phyloP scores from a whole-genome alignment of 495 filamentous ascomycete genomes.

The Corynascus novoguineensis region DNA sequence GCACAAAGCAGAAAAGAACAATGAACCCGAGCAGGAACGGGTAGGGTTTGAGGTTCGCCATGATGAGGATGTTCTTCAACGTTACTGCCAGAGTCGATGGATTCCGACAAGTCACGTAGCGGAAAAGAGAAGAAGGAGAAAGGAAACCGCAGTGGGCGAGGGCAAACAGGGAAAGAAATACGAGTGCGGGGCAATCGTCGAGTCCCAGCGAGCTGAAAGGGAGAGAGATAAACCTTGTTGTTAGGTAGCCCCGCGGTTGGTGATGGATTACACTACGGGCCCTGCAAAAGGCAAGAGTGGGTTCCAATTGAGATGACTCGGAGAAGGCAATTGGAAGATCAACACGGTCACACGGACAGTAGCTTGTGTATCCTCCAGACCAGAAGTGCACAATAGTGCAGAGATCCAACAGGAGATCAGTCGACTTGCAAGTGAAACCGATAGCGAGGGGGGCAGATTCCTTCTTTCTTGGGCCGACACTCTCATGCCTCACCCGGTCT shows the following conservation, averaged over 20 bases:
- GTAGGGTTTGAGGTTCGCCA: conserved; percentile 39
- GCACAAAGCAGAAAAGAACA: conserved; percentile 54
- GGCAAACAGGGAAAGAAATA: background rate
- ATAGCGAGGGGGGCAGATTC: background rate
- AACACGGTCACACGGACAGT: background rate
- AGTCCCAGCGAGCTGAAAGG: too few relatives aligned
- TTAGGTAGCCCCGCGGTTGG: conserved; percentile 2
- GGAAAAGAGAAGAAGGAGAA: background rate
- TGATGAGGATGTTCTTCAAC: conserved; percentile 27
- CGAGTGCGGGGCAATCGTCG: conserved; percentile 14
- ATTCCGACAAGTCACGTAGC: background rate
- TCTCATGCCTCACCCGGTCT: background rate
- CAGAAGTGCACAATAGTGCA: too few relatives aligned
- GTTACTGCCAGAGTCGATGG: background rate
- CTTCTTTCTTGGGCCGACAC: background rate
- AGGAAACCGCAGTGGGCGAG: background rate
- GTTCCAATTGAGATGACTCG: conserved; percentile 5
- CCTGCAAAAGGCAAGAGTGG: background rate
- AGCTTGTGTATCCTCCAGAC: too few relatives aligned
- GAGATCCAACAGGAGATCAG: too few relatives aligned
- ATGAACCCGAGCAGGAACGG: conserved; percentile 44
- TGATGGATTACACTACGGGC: background rate
- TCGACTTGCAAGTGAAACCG: too few relatives aligned
- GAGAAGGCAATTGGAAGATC: background rate
- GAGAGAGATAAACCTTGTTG: conserved; percentile 2